Percentiles rank a stretch among this genome's conserved stretches.
Evolutionary conservation across 352 stramenopile species (phyloP).

Genomic region (Phytophthora kernoviae): DNA sequence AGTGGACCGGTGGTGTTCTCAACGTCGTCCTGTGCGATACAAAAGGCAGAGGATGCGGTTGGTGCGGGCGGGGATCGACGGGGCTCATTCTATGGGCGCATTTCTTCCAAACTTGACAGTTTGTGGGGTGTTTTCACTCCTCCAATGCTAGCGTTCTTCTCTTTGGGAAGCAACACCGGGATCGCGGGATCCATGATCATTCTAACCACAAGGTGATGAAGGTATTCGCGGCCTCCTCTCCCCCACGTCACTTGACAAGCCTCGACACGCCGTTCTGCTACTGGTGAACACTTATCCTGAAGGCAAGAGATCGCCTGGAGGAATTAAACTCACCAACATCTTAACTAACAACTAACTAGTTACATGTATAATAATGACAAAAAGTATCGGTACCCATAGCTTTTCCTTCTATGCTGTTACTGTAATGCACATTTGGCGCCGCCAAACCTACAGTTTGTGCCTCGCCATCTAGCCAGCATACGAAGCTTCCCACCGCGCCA

Average conservation of each 20-base stretch:
- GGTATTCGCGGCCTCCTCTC: constrained; percentile 53
- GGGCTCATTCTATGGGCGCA: constrained; percentile 15
- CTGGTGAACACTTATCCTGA: constrained; percentile 69
- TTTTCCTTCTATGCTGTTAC: no score
- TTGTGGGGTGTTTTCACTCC: constrained; percentile 17
- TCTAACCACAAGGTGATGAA: constrained; percentile 72
- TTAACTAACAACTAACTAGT: no score
- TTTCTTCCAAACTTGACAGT: constrained; percentile 7
- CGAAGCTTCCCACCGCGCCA: no score
- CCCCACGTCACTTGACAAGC: constrained; percentile 6
- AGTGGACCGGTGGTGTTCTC: constrained; percentile 20
- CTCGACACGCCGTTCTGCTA: constrained; percentile 15
- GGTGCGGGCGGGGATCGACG: constrained; percentile 24
- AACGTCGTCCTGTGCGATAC: constrained; percentile 37
- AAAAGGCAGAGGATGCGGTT: constrained; percentile 27
- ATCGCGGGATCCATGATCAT: constrained; percentile 83
- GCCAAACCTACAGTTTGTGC: neutral
- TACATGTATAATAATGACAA: no score
- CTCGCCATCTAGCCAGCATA: no score
- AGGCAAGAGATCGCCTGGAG: constrained; percentile 33
- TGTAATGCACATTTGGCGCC: no score
- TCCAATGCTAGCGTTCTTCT: constrained; percentile 61
- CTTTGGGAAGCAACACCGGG: constrained; percentile 53
- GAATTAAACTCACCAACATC: constrained; percentile 56
- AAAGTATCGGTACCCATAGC: no score